These are phyloP conservation scores for Hypoxylon sp. DNA, from an alignment of 2,329 filamentous ascomycete species.

Conservation along the genomic window DNA sequence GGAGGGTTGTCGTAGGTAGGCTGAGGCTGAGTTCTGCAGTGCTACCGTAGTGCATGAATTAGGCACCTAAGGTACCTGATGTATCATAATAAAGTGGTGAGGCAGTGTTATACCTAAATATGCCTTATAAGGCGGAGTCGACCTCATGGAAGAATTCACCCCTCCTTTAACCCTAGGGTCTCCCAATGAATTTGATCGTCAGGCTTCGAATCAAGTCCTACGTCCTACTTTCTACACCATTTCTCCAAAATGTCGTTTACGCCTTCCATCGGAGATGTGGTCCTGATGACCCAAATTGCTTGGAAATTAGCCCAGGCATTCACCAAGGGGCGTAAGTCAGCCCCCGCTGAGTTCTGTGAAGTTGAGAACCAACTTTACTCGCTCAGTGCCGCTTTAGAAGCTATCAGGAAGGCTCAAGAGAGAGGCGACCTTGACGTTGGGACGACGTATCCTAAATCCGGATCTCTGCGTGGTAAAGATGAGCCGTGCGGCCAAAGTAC, in stretches of 20 bases:
- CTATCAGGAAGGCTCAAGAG: constrained; percentile 33
- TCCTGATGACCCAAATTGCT: constrained; percentile 52
- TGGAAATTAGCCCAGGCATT: constrained; percentile 51
- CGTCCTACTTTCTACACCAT: neutral
- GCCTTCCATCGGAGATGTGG: constrained; percentile 52
- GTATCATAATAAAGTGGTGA: neutral
- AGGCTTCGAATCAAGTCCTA: neutral
- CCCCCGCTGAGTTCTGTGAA: constrained; percentile 52
- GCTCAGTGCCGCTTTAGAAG: constrained; percentile 50
- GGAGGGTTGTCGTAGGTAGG: neutral
- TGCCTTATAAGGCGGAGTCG: constrained; percentile 6
- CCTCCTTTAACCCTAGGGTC: neutral
- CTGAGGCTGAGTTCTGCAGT: neutral
- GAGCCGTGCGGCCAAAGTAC: constrained; percentile 22
- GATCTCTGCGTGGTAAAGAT: neutral
- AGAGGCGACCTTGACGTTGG: constrained; percentile 11
- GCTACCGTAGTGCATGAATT: neutral
- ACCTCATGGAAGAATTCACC: constrained; percentile 5
- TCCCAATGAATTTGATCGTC: neutral
- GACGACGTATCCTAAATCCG: neutral
- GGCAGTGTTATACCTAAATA: neutral
- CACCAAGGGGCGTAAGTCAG: constrained; percentile 51
- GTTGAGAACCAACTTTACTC: constrained; percentile 53
- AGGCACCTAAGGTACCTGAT: no score
- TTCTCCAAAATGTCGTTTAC: constrained; percentile 47